Evolutionary conservation across 768 basidiomycete genomes (phyloP).

Genomic region (Suillus lakei): DNA sequence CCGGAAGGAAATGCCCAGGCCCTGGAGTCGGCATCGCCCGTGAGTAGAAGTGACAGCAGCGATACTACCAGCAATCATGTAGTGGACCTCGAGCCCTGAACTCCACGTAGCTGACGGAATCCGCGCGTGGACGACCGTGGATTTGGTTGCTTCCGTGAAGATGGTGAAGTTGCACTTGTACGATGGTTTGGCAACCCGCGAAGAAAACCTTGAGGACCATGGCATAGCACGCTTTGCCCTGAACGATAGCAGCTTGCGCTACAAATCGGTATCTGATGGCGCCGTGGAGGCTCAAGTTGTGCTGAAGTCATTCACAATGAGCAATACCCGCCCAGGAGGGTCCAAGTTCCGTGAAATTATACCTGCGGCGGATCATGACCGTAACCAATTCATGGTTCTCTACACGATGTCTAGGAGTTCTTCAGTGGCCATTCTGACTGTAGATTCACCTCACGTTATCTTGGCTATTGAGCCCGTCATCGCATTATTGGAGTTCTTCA

Average conservation of each 20-base stretch:
- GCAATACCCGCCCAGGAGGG: constrained; percentile 80
- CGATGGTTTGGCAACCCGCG: constrained; percentile 62
- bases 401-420: constrained; percentile 76
- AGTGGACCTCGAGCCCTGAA: constrained; percentile 57
- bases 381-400: constrained; percentile 93
- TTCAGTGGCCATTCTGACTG: constrained; percentile 79
- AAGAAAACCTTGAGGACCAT: constrained; percentile 66
- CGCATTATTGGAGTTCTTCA: constrained; percentile 85
- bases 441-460: constrained; percentile 92
- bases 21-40: constrained; percentile 25
- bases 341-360: constrained; percentile 95
- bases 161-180: constrained; percentile 87
- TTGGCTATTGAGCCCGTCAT: constrained; percentile 93
- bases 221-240: constrained; percentile 89
- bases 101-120: constrained; percentile 39
- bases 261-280: constrained; percentile 83
- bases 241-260: constrained; percentile 74
- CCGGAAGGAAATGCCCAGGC: constrained; percentile 46
- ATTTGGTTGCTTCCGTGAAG: constrained; percentile 72
- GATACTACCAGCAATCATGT: constrained; percentile 7
- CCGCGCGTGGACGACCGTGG: constrained; percentile 66
- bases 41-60: constrained; percentile 12
- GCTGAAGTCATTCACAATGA: constrained; percentile 90
- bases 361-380: constrained; percentile 84
- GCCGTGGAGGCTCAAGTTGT: constrained; percentile 88